Percentiles rank a stretch among this genome's conserved stretches.
These are phyloP conservation scores for Plectranthus barbatus DNA, from an alignment of 257 asterid genomes.

Conservation along the genomic window DNA sequence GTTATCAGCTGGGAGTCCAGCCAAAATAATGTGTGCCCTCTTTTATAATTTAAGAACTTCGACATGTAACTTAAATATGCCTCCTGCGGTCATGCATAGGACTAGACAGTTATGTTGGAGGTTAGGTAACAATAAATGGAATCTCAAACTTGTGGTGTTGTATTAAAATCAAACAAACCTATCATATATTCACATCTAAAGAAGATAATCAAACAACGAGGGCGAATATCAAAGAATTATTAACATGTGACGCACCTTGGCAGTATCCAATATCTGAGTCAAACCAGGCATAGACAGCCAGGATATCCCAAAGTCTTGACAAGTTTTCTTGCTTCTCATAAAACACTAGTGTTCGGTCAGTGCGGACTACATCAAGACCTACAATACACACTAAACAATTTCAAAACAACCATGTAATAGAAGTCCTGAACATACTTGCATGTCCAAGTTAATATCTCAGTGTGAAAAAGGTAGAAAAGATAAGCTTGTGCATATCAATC, in stretches of 20 bases:
- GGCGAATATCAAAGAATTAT: not conserved
- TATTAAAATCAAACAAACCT: not conserved
- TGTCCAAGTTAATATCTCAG: not conserved
- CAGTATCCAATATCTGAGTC: constrained; percentile 88
- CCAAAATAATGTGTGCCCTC: not conserved
- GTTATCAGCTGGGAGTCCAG: not conserved
- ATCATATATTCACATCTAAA: not conserved
- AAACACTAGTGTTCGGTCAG: constrained; percentile 77
- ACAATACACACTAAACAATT: constrained; percentile 17
- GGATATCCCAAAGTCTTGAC: constrained; percentile 89
- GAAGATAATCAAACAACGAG: not conserved
- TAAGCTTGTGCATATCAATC: constrained; percentile 6
- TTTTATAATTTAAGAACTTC: not conserved
- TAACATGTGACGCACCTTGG: constrained; percentile 58
- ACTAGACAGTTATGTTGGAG: not conserved
- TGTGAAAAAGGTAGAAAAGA: not conserved
- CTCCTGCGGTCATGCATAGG: not conserved
- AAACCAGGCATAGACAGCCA: constrained; percentile 85
- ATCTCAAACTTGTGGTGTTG: not conserved
- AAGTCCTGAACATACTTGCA: not conserved
- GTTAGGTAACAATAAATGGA: not conserved
- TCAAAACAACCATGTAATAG: constrained; percentile 11
- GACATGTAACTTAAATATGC: not conserved
- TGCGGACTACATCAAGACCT: constrained; percentile 92
- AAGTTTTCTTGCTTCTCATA: constrained; percentile 77